phyloP scores from a whole-genome alignment of 1,139 yeast species.

The Candida dubliniensis region DNA sequence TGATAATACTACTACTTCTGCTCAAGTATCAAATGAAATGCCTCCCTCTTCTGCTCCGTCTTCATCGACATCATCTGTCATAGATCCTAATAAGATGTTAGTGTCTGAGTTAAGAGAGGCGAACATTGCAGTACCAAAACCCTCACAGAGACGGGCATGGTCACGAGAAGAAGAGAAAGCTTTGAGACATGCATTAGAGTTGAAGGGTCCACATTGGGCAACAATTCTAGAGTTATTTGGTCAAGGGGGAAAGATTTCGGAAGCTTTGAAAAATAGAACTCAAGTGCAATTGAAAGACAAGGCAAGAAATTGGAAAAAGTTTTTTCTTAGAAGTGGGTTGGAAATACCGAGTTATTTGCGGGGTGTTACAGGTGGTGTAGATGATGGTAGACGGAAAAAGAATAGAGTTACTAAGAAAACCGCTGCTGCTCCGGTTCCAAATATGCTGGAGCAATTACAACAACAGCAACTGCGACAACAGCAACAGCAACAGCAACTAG shows the following conservation, averaged over 20 bases:
- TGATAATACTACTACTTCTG: background rate
- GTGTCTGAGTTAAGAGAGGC: slow-evolving; percentile 52
- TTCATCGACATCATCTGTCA: slow-evolving; percentile 3
- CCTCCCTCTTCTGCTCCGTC: slow-evolving; percentile 1
- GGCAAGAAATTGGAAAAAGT: slow-evolving; percentile 92
- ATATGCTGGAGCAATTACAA: slow-evolving; percentile 13
- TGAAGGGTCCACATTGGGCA: slow-evolving; percentile 92
- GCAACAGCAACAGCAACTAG: background rate
- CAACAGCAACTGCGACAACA: slow-evolving; percentile 7
- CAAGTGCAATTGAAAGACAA: slow-evolving; percentile 94
- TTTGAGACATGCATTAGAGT: slow-evolving; percentile 73
- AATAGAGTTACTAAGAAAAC: slow-evolving; percentile 32
- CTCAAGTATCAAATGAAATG: background rate
- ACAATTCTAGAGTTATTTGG: slow-evolving; percentile 86
- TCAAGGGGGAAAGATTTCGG: slow-evolving; percentile 85
- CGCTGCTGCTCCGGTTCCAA: slow-evolving; percentile 45
- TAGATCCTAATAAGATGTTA: slow-evolving; percentile 33
- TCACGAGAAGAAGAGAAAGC: slow-evolving; percentile 87
- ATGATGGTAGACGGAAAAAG: slow-evolving; percentile 30
- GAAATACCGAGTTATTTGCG: slow-evolving; percentile 76
- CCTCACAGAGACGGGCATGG: slow-evolving; percentile 69
- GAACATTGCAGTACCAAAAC: slow-evolving; percentile 39
- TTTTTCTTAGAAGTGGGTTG: slow-evolving; percentile 67
- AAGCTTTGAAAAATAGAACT: slow-evolving; percentile 78
- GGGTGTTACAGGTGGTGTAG: slow-evolving; percentile 86